phyloP scores from a whole-genome alignment of 345 rosid genomes.

The Angophora floribunda region DNA sequence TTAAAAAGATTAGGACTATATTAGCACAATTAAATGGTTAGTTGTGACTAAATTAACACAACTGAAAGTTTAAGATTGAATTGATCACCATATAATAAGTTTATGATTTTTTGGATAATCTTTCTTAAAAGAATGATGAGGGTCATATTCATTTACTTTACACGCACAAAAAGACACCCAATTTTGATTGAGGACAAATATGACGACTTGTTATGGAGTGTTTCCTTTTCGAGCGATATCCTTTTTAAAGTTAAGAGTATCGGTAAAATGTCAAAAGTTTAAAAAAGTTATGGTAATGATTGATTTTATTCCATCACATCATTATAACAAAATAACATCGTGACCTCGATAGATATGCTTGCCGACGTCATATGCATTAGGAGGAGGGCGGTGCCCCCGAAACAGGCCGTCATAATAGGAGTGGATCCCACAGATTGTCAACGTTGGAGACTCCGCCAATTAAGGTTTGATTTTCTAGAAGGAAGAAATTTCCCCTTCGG shows the following conservation, averaged over 20 bases:
- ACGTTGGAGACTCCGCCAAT: background rate
- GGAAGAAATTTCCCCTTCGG: background rate
- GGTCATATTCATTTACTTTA: background rate
- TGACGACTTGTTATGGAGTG: fast-evolving
- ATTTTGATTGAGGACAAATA: background rate
- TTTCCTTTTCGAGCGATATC: fast-evolving
- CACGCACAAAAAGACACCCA: background rate
- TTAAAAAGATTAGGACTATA: no score
- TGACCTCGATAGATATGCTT: background rate
- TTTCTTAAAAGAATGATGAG: background rate
- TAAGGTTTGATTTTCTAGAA: background rate
- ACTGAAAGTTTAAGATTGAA: no score
- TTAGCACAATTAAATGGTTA: no score
- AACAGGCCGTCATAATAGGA: background rate
- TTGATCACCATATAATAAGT: fast-evolving
- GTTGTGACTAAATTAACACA: background rate
- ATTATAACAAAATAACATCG: no score
- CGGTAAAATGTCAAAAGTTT: fast-evolving
- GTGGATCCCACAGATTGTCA: background rate
- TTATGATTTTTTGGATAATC: no score
- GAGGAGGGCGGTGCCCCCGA: background rate
- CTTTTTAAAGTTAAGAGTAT: background rate
- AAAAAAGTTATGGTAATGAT: fast-evolving
- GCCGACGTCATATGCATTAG: background rate
- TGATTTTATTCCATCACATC: background rate